Evolutionary conservation across 2,329 filamentous ascomycete species (phyloP), one percentile per base, ranked within the genome.

Genomic region (Plectosphaerella sp.): DNA sequence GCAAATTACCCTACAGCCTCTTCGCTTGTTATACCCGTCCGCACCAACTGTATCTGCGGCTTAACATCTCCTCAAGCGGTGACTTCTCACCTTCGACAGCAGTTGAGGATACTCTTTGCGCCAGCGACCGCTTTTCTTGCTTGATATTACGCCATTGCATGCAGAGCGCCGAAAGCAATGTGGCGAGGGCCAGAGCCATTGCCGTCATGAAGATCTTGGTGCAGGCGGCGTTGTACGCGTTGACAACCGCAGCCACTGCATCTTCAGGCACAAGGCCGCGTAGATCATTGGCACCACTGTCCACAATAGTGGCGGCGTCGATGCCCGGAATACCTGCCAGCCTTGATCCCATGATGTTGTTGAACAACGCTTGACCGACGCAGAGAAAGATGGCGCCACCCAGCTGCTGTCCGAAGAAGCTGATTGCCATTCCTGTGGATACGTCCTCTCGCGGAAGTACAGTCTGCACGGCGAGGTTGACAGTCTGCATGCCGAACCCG

Each of bases 131-230:
- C 48, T 56, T 60, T 0, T 56, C 62, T 60, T 80, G 82, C 73
- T 88, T 88, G 61, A 89, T 83, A 57, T 72, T 84, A 64, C 74
- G 82, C 86, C 86, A 89, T 65, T 88, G 78, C 58, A 89, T 77
- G 20, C 76, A 76, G 3, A 79, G 60, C 0, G 80, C 76, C 8
- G 78, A 82, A 10, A 86, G n/a, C 7, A 88, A 70, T 11, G 79
- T 79, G 2, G 79, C 61, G 6, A 76, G 67, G 0, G 78, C 74
- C 55, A 87, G 67, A 0, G 78, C 86, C 49, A 85, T 71, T 4
- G 76, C 76, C 2, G 84, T 79, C 52, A 87, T 77, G 62, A 87
- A 90, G 4, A 84, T 82, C 53, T 79, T 70, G 1, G 78, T 82
- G 37, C 87, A 72, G 1, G 84, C 80, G 43, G 73, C 67, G 63